Percentiles rank a stretch among this genome's conserved stretches.
phyloP scores from a whole-genome alignment of 352 stramenopile species.

The Aphanomyces astaci region DNA sequence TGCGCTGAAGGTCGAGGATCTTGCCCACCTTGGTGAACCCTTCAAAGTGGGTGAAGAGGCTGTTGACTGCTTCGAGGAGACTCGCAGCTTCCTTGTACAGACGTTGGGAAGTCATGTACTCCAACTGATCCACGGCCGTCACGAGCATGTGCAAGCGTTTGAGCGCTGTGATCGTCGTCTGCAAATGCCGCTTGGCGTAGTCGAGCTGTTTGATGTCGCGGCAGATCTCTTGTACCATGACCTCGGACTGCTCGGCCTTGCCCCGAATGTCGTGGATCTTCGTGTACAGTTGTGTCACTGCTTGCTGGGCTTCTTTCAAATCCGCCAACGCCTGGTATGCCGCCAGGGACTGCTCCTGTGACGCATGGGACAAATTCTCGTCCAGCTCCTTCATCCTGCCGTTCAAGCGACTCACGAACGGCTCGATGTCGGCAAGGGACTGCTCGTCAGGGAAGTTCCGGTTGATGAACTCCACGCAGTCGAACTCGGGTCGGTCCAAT shows the following conservation, averaged over 20 bases:
- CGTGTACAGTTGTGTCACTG: conserved; percentile 83
- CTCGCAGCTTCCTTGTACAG: conserved; percentile 94
- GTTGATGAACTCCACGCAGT: conserved; percentile 90
- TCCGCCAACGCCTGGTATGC: conserved; percentile 69
- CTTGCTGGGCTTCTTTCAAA: conserved; percentile 75
- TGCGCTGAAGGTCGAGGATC: conserved; percentile 90
- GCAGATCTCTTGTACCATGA: conserved; percentile 97
- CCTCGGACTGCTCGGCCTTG: conserved; percentile 93
- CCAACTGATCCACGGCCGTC: conserved; percentile 92
- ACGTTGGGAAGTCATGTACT: conserved; percentile 67
- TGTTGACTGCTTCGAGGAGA: conserved; percentile 93
- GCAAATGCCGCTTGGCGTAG: conserved; percentile 95
- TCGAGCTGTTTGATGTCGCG: conserved; percentile 98
- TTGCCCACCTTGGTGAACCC: conserved; percentile 87
- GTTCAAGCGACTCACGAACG: conserved; percentile 73
- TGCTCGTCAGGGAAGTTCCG: conserved; percentile 87
- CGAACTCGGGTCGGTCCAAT: conserved; percentile 83
- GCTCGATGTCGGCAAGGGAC: conserved; percentile 64
- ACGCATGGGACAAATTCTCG: conserved; percentile 66
- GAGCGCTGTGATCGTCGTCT: conserved; percentile 91
- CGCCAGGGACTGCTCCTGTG: conserved; percentile 66
- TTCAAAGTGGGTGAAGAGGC: conserved; percentile 96
- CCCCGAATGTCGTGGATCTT: conserved; percentile 90
- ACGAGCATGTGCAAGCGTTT: conserved; percentile 98
- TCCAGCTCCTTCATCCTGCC: conserved; percentile 76